phyloP scores from a whole-genome alignment of 805 yeast genomes.

The Saturnispora quitensis region DNA sequence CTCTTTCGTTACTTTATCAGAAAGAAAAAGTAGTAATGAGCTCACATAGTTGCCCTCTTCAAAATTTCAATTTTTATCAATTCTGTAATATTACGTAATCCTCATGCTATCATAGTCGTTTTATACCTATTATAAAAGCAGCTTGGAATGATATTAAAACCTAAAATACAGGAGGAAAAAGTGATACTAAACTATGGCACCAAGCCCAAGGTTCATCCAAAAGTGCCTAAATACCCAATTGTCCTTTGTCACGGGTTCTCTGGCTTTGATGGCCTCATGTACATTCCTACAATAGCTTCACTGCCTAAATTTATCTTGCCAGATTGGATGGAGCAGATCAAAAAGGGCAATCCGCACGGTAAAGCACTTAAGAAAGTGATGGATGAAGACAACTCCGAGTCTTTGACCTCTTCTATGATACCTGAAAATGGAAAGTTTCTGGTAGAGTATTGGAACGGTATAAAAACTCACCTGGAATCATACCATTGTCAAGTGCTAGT shows the following conservation, averaged over 20 bases:
- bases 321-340: background rate
- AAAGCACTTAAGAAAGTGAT: conserved; percentile 1
- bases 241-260: conserved; percentile 17
- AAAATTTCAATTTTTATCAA: background rate
- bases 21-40: background rate
- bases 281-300: conserved; percentile 5
- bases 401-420: background rate
- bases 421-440: conserved; percentile 27
- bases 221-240: conserved; percentile 24
- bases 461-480: conserved; percentile 47
- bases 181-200: background rate
- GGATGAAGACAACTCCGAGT: conserved; percentile 9
- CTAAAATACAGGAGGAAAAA: background rate
- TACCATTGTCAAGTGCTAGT: conserved; percentile 63
- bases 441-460: conserved; percentile 78
- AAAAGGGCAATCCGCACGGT: background rate
- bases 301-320: conserved; percentile 4
- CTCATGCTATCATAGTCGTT: background rate
- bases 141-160: background rate
- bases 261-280: conserved; percentile 14
- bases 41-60: background rate
- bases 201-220: background rate
- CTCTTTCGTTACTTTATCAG: background rate
- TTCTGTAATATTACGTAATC: background rate
- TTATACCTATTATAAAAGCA: background rate